These are phyloP conservation scores for Nemania sp. DNA, from an alignment of 2,329 filamentous ascomycete genomes.

Conservation along the genomic window DNA sequence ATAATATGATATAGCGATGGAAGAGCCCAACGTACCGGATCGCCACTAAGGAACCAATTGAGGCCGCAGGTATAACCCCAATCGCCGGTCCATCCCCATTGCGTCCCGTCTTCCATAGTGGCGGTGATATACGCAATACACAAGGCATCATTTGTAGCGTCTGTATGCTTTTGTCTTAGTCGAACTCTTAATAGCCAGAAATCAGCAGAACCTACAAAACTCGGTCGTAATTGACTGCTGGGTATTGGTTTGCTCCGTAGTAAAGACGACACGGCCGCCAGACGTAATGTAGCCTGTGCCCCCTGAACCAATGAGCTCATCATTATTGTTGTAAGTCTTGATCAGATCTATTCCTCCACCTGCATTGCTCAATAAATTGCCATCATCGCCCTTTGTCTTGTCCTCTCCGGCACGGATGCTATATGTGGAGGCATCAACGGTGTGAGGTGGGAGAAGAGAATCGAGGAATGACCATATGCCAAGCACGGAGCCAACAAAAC, in stretches of 20 bases:
- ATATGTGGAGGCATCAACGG: constrained; percentile 11
- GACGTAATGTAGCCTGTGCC: not conserved
- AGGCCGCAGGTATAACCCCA: constrained; percentile 26
- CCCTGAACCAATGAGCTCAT: constrained; percentile 26
- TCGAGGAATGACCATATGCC: constrained; percentile 24
- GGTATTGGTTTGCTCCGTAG: constrained; percentile 1
- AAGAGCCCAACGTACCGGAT: not conserved
- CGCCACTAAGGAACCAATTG: constrained; percentile 17
- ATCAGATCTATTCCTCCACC: constrained; percentile 13
- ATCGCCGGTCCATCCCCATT: constrained; percentile 31
- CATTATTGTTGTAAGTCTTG: constrained; percentile 26
- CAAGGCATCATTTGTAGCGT: constrained; percentile 25
- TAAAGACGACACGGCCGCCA: not conserved
- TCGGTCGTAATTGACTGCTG: constrained; percentile 25
- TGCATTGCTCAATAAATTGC: constrained; percentile 4
- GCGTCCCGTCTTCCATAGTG: constrained; percentile 15
- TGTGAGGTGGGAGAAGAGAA: not conserved
- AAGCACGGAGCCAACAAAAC: constrained; percentile 10
- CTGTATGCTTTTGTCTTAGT: constrained; percentile 14
- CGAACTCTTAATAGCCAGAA: not conserved
- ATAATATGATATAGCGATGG: not conserved
- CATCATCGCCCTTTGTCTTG: not conserved
- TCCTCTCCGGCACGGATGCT: constrained; percentile 11
- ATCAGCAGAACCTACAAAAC: constrained; percentile 21
- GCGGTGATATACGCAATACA: constrained; percentile 30